Conservation (phyloP, 176 grass and related monocot genomes). For the Eleusine coracana region DNA sequence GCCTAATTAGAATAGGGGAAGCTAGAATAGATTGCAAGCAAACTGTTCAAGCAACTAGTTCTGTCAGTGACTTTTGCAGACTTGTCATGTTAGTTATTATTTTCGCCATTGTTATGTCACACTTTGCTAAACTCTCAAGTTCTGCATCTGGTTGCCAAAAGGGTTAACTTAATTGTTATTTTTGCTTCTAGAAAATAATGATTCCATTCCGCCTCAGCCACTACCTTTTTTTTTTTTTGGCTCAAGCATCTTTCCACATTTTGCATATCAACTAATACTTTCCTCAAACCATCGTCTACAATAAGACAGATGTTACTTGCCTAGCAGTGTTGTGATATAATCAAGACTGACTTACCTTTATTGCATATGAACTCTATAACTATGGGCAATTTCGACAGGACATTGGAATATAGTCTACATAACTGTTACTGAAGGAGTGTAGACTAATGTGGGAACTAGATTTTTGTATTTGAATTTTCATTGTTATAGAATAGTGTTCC, state of each 20-base stretch:
- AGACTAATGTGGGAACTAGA: not conserved
- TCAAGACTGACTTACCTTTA: slow-evolving; percentile 5
- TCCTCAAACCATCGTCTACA: slow-evolving; percentile 13
- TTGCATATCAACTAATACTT: slow-evolving; percentile 17
- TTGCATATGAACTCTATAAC: slow-evolving; percentile 17
- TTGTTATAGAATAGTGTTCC: not conserved
- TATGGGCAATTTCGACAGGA: not conserved
- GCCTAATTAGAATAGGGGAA: slow-evolving; percentile 29
- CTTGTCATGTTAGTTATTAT: slow-evolving; percentile 14
- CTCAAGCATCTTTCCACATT: not conserved
- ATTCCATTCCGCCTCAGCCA: slow-evolving; percentile 15
- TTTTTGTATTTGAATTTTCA: not conserved
- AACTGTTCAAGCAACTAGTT: slow-evolving; percentile 39
- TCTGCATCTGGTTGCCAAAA: slow-evolving; percentile 32
- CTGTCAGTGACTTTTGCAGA: slow-evolving; percentile 25
- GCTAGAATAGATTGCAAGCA: slow-evolving; percentile 44
- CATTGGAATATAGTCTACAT: slow-evolving; percentile 20
- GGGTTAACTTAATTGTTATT: slow-evolving; percentile 7
- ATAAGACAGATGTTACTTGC: slow-evolving; percentile 12
- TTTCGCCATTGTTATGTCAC: slow-evolving; percentile 2
- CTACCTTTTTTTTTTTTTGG: not conserved
- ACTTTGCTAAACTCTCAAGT: slow-evolving; percentile 7
- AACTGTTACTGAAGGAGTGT: slow-evolving; percentile 9
- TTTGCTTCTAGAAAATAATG: slow-evolving; percentile 11
- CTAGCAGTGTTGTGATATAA: not conserved